phyloP scores from a whole-genome alignment of 2,329 filamentous ascomycete genomes.

The Colletotrichum sp. region DNA sequence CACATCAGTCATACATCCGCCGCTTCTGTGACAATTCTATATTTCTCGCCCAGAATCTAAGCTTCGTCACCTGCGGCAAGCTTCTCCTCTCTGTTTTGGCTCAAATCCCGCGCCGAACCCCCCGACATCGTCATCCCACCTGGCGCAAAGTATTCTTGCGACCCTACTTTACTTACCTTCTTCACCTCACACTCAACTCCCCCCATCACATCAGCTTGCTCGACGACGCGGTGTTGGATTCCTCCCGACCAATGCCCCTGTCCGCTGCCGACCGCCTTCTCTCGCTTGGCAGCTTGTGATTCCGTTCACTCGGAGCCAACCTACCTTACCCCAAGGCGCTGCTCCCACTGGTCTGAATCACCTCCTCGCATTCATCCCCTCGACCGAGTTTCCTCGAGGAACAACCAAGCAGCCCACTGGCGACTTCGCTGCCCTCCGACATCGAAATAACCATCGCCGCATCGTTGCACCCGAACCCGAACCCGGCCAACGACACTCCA shows the following conservation, averaged over 20 bases:
- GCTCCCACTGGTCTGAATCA: not conserved
- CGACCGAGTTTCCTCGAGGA: constrained; percentile 3
- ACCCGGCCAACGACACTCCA: not conserved
- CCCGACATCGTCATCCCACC: not conserved
- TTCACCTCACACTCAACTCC: not conserved
- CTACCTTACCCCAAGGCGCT: not conserved
- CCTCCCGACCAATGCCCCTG: constrained; percentile 10
- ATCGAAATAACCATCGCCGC: not conserved
- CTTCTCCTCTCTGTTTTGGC: not conserved
- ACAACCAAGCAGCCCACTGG: not conserved
- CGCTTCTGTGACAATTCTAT: not conserved
- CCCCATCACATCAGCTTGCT: not conserved
- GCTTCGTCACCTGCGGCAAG: not conserved
- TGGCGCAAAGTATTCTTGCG: not conserved
- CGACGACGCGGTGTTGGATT: not conserved
- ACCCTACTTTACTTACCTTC: not conserved
- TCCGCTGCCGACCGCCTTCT: not conserved
- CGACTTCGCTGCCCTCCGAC: not conserved
- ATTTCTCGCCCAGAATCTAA: not conserved
- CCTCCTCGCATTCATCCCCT: not conserved
- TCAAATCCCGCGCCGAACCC: not conserved
- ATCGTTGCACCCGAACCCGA: not conserved
- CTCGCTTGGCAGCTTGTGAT: constrained; percentile 9
- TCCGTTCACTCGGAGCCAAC: not conserved
- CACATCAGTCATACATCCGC: constrained; percentile 9